Evolutionary conservation across 2,329 filamentous ascomycete species (phyloP).

Genomic region (Xylaria sp.): DNA sequence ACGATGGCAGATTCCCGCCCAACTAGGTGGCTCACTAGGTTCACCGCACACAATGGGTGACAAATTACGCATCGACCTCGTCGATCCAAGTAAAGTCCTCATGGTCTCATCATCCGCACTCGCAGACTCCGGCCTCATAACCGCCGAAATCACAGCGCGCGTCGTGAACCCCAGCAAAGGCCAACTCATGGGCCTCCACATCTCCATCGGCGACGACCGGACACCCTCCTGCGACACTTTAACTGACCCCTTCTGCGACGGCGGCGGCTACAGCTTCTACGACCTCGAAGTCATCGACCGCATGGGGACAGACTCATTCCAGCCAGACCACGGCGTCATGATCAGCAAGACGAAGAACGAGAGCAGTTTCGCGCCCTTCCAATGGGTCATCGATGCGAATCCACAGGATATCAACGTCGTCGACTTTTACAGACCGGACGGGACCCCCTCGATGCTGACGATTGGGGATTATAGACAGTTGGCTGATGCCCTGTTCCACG

Average conservation of each 20-base stretch:
- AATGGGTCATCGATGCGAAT: constrained; percentile 51
- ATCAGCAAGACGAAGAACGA: constrained; percentile 48
- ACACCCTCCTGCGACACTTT: constrained; percentile 40
- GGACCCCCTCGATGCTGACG: constrained; percentile 42
- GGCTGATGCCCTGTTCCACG: constrained; percentile 50
- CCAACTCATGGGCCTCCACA: constrained; percentile 43
- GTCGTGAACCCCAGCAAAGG: constrained; percentile 37
- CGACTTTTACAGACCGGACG: constrained; percentile 47
- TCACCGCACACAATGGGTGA: constrained; percentile 50
- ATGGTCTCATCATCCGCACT: constrained; percentile 41
- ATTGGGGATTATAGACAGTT: constrained; percentile 51
- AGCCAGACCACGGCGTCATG: constrained; percentile 47
- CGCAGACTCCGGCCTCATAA: constrained; percentile 38
- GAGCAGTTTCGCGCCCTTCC: constrained; percentile 40
- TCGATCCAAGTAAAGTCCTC: constrained; percentile 39
- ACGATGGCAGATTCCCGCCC: constrained; percentile 47
- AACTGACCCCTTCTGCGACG: constrained; percentile 45
- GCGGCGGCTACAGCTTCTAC: constrained; percentile 46
- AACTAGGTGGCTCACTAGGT: constrained; percentile 44
- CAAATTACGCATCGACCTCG: constrained; percentile 47
- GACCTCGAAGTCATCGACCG: constrained; percentile 49
- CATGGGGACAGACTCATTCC: constrained; percentile 50
- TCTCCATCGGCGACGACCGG: constrained; percentile 41
- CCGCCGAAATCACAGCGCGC: constrained; percentile 44
- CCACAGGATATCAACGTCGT: constrained; percentile 46